A percentile compares a stretch with the other conserved stretches of the same genome.
Evolutionary conservation across 805 yeast species (phyloP).

Genomic region (Saturnispora serradocipensis): DNA sequence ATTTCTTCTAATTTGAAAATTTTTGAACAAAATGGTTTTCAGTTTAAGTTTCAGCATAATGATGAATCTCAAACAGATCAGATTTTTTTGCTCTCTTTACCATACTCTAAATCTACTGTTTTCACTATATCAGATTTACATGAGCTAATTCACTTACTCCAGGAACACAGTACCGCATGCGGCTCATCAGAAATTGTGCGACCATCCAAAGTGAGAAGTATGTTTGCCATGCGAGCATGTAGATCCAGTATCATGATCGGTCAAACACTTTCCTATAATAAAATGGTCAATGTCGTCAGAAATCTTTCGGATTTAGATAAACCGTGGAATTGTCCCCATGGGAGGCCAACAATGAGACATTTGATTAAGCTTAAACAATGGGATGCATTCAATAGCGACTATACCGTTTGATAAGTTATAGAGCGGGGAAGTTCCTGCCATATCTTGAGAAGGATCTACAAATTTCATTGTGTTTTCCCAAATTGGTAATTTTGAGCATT

Average conservation of each 20-base stretch:
- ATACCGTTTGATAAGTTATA: slow-evolving; percentile 13
- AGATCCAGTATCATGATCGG: slow-evolving; percentile 94
- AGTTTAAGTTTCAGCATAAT: slow-evolving; percentile 40
- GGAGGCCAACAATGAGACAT: slow-evolving; percentile 95
- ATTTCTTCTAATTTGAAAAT: slow-evolving; percentile 50
- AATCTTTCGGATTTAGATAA: slow-evolving; percentile 66
- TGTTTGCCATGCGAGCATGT: slow-evolving; percentile 95
- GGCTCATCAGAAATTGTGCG: slow-evolving; percentile 26
- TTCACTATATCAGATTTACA: slow-evolving; percentile 64
- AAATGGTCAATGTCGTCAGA: slow-evolving; percentile 62
- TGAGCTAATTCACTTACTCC: slow-evolving; percentile 64
- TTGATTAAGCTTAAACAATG: slow-evolving; percentile 51
- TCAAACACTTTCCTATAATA: slow-evolving; percentile 42
- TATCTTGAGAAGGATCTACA: too few species aligned
- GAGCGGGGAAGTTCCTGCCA: neutral
- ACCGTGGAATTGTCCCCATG: slow-evolving; percentile 98
- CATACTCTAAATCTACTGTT: slow-evolving; percentile 59
- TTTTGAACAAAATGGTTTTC: slow-evolving; percentile 74
- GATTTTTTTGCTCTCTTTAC: slow-evolving; percentile 52
- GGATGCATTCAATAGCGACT: slow-evolving; percentile 37
- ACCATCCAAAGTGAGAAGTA: slow-evolving; percentile 70
- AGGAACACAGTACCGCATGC: slow-evolving; percentile 33
- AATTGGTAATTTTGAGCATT: slow-evolving; percentile 22
- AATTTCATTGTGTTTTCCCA: slow-evolving; percentile 20
- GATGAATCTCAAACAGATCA: slow-evolving; percentile 32